A percentile compares a stretch with the other conserved stretches of the same genome.
phyloP scores from a whole-genome alignment of 495 filamentous ascomycete species.

The Podospora australis region DNA sequence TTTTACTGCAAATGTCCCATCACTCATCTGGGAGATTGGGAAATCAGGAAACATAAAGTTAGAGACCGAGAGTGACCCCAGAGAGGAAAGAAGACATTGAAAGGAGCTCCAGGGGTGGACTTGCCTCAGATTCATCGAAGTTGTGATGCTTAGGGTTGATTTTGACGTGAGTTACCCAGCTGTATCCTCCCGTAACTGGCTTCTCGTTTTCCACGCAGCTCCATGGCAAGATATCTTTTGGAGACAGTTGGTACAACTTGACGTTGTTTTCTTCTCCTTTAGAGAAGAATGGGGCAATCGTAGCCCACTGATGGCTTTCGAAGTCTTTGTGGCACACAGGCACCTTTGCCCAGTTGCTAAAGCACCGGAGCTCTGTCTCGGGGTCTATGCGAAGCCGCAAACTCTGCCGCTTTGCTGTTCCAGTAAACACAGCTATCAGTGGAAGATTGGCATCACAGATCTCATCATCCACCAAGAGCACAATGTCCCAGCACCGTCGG shows the following conservation, averaged over 20 bases:
- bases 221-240: conserved; percentile 11
- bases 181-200: conserved; percentile 4
- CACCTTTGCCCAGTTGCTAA: conserved; percentile 1
- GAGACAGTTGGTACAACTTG: conserved; percentile 2
- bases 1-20: conserved; percentile 15
- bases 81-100: not conserved
- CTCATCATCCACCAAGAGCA: not conserved
- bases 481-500: not conserved
- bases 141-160: conserved; percentile 8
- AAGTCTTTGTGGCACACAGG: conserved; percentile 5
- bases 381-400: not conserved
- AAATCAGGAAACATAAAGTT: too few species aligned
- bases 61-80: not conserved
- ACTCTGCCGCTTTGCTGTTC: too few species aligned
- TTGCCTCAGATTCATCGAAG: conserved; percentile 3
- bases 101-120: too few species aligned
- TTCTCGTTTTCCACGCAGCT: not conserved
- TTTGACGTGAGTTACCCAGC: conserved; percentile 2
- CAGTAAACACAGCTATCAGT: not conserved
- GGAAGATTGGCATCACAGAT: conserved; percentile 11
- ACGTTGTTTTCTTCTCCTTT: not conserved
- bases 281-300: conserved; percentile 5
- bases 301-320: conserved; percentile 2
- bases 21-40: too few species aligned
- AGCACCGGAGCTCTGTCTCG: not conserved